Percentiles rank a stretch among this genome's conserved stretches.
Evolutionary conservation across 1,139 yeast genomes (phyloP).

Genomic region (Yamadazyma triangularis): DNA sequence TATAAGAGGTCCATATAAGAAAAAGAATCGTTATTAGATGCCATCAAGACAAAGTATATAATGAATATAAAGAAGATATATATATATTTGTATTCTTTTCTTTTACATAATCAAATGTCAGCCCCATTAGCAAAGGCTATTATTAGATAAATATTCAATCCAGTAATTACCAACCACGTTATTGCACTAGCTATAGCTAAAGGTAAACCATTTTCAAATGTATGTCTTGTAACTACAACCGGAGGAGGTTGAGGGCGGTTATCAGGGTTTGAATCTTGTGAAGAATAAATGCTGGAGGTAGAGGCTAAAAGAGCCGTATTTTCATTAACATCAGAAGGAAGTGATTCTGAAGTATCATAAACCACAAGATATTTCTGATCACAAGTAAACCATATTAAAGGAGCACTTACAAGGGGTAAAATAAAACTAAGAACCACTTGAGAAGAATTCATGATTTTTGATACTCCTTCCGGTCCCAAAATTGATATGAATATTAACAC

Average conservation of each 20-base stretch:
- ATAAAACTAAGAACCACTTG: conserved; percentile 70
- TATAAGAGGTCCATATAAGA: conserved; percentile 38
- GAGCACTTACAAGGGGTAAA: conserved; percentile 73
- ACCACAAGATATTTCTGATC: conserved; percentile 57
- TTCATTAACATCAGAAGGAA: conserved; percentile 10
- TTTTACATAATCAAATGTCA: conserved; percentile 52
- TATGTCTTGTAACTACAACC: conserved; percentile 14
- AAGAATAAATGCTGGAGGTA: neutral
- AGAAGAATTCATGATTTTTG: conserved; percentile 65
- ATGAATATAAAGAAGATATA: no score
- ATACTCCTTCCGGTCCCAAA: conserved; percentile 67
- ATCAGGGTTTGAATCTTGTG: conserved; percentile 1
- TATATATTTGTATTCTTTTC: no score
- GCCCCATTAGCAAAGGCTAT: conserved; percentile 66
- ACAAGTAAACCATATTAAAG: conserved; percentile 67
- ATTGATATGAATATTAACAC: conserved; percentile 60
- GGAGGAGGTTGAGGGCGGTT: conserved; percentile 2
- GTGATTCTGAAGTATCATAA: conserved; percentile 17
- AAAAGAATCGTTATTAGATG: conserved; percentile 19
- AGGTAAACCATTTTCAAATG: conserved; percentile 62
- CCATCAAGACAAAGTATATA: no score
- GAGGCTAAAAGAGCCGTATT: conserved; percentile 13
- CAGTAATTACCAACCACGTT: conserved; percentile 71
- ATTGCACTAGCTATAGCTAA: conserved; percentile 51
- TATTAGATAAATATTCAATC: conserved; percentile 70